Conservation (phyloP, 176 grass and related monocot species). For the Aegilops longissima region DNA sequence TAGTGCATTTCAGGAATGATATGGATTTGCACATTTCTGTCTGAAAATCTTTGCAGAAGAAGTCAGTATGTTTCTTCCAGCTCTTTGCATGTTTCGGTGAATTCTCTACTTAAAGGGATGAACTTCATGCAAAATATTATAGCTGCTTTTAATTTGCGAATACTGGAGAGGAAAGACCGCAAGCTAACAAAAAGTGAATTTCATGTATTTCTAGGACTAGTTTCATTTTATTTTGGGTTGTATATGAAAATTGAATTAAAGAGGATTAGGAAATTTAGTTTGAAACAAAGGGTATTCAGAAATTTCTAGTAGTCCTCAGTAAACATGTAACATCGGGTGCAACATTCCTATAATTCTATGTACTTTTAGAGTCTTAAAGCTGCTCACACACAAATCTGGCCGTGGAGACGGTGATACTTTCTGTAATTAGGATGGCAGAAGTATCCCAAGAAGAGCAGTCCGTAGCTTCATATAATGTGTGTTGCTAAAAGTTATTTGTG, state of each 20-base stretch:
- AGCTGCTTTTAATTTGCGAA: background rate
- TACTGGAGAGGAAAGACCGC: background rate
- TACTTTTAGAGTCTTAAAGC: background rate
- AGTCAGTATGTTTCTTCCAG: background rate
- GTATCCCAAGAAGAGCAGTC: background rate
- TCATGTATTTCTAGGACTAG: background rate
- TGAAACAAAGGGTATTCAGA: background rate
- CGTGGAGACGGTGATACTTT: background rate
- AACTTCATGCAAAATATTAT: background rate
- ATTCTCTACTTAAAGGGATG: background rate
- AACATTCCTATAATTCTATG: background rate
- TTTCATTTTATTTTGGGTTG: constrained; percentile 1
- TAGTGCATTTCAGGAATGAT: background rate
- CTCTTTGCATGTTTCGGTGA: constrained; percentile 10
- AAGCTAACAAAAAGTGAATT: constrained; percentile 25
- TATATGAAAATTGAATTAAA: no score
- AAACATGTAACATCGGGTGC: constrained; percentile 8
- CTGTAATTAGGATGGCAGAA: background rate
- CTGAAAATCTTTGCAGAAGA: background rate
- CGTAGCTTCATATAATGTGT: background rate
- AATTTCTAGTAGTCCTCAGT: background rate
- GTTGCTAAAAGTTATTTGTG: background rate
- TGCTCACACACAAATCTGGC: background rate
- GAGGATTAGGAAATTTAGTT: background rate
- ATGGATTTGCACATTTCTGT: background rate